A percentile compares a stretch with the other conserved stretches of the same genome.
These are phyloP conservation scores for Prunus fruticosa DNA, from an alignment of 306 rosid genomes.

Conservation along the genomic window DNA sequence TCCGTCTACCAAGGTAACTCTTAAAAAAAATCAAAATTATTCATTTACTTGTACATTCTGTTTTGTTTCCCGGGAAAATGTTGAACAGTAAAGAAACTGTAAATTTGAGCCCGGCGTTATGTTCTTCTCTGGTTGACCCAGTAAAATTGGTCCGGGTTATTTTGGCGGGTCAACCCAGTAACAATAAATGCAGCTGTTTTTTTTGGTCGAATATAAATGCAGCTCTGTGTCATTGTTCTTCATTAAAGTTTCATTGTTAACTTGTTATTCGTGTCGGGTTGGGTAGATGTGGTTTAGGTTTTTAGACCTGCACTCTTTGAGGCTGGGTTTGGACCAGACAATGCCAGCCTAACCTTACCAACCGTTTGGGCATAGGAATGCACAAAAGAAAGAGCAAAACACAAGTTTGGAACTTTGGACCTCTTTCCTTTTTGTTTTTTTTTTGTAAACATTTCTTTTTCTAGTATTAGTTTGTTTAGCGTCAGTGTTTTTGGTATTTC, in stretches of 20 bases:
- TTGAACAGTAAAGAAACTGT: not conserved
- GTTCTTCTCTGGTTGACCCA: not conserved
- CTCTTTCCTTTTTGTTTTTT: not conserved
- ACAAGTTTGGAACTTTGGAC: not conserved
- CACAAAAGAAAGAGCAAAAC: not conserved
- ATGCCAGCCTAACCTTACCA: not conserved
- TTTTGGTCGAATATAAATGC: not conserved
- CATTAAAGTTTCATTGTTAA: not conserved
- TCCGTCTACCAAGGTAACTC: slow-evolving; percentile 69
- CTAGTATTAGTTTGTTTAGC: not conserved
- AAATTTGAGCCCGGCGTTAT: not conserved
- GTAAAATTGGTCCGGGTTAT: not conserved
- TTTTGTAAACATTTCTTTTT: not conserved
- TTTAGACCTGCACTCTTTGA: not conserved
- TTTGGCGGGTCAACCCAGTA: not conserved
- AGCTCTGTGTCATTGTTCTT: not conserved
- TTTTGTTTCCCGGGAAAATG: slow-evolving; percentile 20
- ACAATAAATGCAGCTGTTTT: not conserved
- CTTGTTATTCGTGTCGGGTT: slow-evolving; percentile 1
- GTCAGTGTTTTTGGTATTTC: not conserved
- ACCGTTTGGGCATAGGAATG: not conserved
- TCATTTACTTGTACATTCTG: not conserved
- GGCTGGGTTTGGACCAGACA: not conserved
- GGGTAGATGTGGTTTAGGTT: not conserved
- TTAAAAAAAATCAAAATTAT: not conserved